These are phyloP conservation scores for Phytophthora nicotianae DNA, from an alignment of 352 stramenopile species.

Conservation along the genomic window DNA sequence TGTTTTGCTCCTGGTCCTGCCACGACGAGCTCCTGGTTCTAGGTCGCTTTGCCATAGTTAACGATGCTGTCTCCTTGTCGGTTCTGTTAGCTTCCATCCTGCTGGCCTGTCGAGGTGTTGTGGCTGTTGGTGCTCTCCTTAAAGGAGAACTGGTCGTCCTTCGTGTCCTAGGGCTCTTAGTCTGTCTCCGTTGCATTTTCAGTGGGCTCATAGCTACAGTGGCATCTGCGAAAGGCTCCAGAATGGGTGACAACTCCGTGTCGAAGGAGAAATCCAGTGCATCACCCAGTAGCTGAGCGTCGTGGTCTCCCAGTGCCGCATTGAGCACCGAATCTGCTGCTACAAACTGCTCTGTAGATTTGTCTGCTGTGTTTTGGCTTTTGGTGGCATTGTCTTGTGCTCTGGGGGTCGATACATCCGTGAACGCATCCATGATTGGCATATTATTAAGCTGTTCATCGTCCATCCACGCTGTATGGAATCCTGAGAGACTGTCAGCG, in stretches of 20 bases:
- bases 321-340: slow-evolving; percentile 47
- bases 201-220: slow-evolving; percentile 27
- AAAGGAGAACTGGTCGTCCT: slow-evolving; percentile 22
- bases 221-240: slow-evolving; percentile 42
- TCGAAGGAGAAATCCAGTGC: slow-evolving; percentile 46
- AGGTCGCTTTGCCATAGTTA: slow-evolving; percentile 26
- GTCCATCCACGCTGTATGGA: slow-evolving; percentile 49
- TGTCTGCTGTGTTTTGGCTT: slow-evolving; percentile 21
- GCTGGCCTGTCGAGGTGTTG: slow-evolving; percentile 15
- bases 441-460: slow-evolving; percentile 55
- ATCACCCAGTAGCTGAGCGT: slow-evolving; percentile 30
- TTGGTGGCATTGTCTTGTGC: slow-evolving; percentile 28
- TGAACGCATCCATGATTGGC: slow-evolving; percentile 38
- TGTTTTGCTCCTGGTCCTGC: slow-evolving; percentile 64
- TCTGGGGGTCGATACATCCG: slow-evolving; percentile 28
- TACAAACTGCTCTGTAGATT: slow-evolving; percentile 38
- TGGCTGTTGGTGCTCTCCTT: slow-evolving; percentile 12
- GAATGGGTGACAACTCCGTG: slow-evolving; percentile 62
- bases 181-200: slow-evolving; percentile 21
- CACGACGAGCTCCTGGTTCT: slow-evolving; percentile 40
- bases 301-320: slow-evolving; percentile 33
- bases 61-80: slow-evolving; percentile 9
- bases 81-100: slow-evolving; percentile 10
- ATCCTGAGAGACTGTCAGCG: slow-evolving; percentile 35
- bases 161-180: slow-evolving; percentile 19